Base-by-base conservation (phyloP, 108 stramenopile genomes). In the Thalassiosira profunda region DNA sequence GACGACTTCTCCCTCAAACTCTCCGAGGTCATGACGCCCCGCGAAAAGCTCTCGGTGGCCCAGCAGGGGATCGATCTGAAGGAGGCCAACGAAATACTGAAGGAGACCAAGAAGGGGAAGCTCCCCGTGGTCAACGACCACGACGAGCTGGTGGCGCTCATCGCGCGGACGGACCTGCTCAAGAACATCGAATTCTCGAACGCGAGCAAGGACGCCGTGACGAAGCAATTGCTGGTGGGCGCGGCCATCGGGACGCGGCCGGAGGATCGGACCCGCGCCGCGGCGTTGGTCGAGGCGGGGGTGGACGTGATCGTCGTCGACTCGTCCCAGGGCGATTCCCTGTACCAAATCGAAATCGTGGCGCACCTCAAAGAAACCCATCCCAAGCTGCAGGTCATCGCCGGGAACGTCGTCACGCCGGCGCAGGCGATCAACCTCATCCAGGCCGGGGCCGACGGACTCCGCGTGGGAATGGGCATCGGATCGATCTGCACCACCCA, bases 381-480 rank as follows among this genome's bases (percentile, higher is more conserved):
- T 62, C 98, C 98, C 12, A 65, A 80, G 36, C 62, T 99, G 2
- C 93, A 99, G 47, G 97, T 99, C 4, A 99, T 99, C 70, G 99
- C 94, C 38, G 99, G 99, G 28, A 99, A 99, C 75, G 97, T 99
- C 30, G 99, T 99, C 21, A 99, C 99, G 7, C 90, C 96, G 9
- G 72, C 89, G 0, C 99, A 99, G 84, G 98, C 98, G 20, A 76
- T 91, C 25, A 95, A 97, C 70, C 85, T 99, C 52, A 99, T 99
- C 74, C 79, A 96, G 63, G 98, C 98, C 43, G 99, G 99, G 28
- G 99, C 95, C n/a, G 99, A 99, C 76, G 99, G 98, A 31, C 85
- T 99, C 20, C 91, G 99, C n/a, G 98, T 99, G 12, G 99, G 99
- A 47, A 99, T 99, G 99, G 99, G 99, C 40, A 96, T 98, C 35